Base-by-base conservation (phyloP, 176 grass and related monocot genomes). In the Aegilops bicornis region DNA sequence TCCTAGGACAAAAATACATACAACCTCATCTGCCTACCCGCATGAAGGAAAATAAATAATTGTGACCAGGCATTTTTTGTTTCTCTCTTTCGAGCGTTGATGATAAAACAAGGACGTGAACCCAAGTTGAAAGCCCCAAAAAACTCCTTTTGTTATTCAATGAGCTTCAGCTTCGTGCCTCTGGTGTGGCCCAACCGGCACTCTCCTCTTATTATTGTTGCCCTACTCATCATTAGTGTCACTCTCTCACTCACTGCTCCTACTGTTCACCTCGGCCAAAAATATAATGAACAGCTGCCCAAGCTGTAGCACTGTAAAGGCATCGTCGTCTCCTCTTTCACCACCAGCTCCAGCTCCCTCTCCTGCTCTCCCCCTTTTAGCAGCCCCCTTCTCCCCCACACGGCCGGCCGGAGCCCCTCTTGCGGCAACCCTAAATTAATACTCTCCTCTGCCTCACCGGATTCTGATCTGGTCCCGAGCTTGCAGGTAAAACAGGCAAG, bases 371-470 rank as follows among this genome's bases (percentile, higher is more conserved):
- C 40, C 39, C n/a, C 87, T 30, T 84, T 73, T 73, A 40, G 42
- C 72, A 54, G 11, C 19, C 84, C 7, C 37, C 16, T 23, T 31
- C 23, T 64, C 39, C 20, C 65, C 52, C 84, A 47, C 62, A 3
- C 4, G 6, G 31, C 58, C 43, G 47, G 62, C 79, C 45, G 85
- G 27, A 40, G 9, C 75, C 59, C 73, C 73, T 76, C 73, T 54
- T 54, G 73, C 79, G 81, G 76, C 68, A 87, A 84, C 61, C 85
- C 85, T 84, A 84, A 83, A 75, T 80, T 67, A 76, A 69, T 76
- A 36, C 77, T 27, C 47, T 63, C 75, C 17, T 61, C 69, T 23
- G 15, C 71, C 82, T 65, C 64, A 8, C 30, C 76, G 69, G 66
- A 86, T 43, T 79, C 84, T 86, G 62, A 77, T 87, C 89, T 74